Percentiles rank a stretch among this genome's conserved stretches.
Evolutionary conservation across 805 yeast genomes (phyloP).

Genomic region (Candida michaelii): DNA sequence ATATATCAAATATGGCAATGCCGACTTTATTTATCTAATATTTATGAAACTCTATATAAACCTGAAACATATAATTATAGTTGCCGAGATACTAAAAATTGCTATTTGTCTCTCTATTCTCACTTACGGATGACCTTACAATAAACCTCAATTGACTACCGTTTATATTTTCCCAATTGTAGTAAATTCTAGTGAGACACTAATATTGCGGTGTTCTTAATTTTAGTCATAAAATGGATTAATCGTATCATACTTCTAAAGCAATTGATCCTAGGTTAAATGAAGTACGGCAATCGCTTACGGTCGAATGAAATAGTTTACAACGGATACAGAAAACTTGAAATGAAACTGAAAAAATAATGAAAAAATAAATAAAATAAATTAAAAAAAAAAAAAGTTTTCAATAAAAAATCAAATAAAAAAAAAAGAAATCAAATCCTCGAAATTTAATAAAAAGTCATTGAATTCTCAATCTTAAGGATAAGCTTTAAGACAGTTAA

Average conservation of each 20-base stretch:
- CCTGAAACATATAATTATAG: background rate
- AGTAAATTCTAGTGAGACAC: background rate
- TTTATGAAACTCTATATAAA: background rate
- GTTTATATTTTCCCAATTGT: constrained; percentile 1
- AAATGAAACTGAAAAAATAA: constrained; percentile 4
- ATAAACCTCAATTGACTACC: constrained; percentile 3
- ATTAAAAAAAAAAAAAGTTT: background rate
- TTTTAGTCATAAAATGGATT: no score
- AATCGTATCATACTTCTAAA: no score
- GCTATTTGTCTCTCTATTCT: background rate
- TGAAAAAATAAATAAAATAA: background rate
- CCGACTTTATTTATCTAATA: background rate
- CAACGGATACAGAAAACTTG: background rate
- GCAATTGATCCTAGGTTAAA: no score
- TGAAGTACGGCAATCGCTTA: no score
- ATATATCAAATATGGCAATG: no score
- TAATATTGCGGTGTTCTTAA: background rate
- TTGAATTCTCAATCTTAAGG: constrained; percentile 1
- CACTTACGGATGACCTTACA: constrained; percentile 1
- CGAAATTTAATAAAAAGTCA: constrained; percentile 3
- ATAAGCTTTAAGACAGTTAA: constrained; percentile 1
- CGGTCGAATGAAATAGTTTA: no score
- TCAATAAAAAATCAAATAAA: background rate
- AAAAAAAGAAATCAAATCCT: background rate
- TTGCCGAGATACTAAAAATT: no score